Conservation (phyloP, 2,329 filamentous ascomycete species). For the Colletotrichum acutatum region DNA sequence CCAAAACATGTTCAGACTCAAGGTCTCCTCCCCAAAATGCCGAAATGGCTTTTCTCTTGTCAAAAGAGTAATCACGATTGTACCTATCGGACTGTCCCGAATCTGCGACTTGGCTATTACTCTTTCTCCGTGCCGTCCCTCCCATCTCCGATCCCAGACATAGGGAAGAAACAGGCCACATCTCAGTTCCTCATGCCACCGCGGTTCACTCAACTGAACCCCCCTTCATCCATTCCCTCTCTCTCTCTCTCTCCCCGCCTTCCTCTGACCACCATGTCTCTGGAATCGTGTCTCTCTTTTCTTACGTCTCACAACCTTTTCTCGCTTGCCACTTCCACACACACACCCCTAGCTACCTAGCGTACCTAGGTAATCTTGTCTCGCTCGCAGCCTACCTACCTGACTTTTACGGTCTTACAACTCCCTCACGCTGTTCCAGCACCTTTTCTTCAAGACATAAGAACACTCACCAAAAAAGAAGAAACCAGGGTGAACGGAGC, state of each 20-base stretch:
- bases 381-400: background rate
- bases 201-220: background rate
- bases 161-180: background rate
- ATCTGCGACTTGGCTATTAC: conserved; percentile 9
- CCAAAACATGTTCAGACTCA: background rate
- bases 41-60: background rate
- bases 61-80: background rate
- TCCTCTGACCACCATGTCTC: conserved; percentile 2
- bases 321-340: background rate
- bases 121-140: background rate
- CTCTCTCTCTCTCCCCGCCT: background rate
- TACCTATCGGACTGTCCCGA: background rate
- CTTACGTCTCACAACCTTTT: background rate
- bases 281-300: background rate
- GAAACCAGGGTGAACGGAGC: background rate
- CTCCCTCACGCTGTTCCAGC: background rate
- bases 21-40: background rate
- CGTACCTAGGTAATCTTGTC: background rate
- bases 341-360: background rate
- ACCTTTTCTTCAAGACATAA: background rate
- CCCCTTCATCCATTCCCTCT: background rate
- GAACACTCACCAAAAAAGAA: background rate
- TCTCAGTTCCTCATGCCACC: background rate
- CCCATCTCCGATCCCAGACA: conserved; percentile 24
- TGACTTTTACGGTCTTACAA: background rate